Evolutionary conservation across 495 filamentous ascomycete genomes (phyloP), one percentile per base, ranked within the genome.

Genomic region (Daldinia concentrica): DNA sequence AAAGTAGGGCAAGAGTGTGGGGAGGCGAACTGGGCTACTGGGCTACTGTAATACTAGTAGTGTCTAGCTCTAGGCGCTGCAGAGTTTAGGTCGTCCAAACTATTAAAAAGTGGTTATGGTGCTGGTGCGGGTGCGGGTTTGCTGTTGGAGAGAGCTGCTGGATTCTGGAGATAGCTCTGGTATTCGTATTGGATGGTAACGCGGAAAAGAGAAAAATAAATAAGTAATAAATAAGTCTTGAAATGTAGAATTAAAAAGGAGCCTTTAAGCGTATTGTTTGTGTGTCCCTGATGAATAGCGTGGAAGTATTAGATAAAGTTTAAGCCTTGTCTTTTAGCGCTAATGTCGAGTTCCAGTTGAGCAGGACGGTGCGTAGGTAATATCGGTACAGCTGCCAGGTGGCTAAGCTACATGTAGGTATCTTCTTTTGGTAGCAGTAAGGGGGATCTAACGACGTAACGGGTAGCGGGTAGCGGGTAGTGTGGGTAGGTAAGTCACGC

Each of bases 1-100:
- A 73, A 69, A 69, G 70, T 69, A 73, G 71, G 71, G 66, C 66
- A 73, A 68, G 65, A 63, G 57, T 69, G 71, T 73, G 71, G 61
- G 71, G 71, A 68, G 71, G 66, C 61, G 51, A 69, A 57, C 30
- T 59, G 58, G 57, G 48, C 65, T 65, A 73, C 62, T 59, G 22
- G n/a, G n/a, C n/a, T 69, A 64, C 57, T 65, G 19, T 45, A 34
- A 58, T 59, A 52, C 50, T 63, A 61, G 45, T 70, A 65, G 55
- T 60, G 24, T 48, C 11, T 58, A 58, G 43, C 59, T 68, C 59
- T 64, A 61, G 39, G 36, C 59, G 54, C 27, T 51, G 51, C 27
- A 30, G 64, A 64, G 52, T 60, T 63, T 72, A 68, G 59, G 60
- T 62, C 64, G 64, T 68, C 64, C 26, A 14, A 72, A 68, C 55